Evolutionary conservation across 2,329 filamentous ascomycete genomes (phyloP).

Genomic region (Hypoxylon sp.): DNA sequence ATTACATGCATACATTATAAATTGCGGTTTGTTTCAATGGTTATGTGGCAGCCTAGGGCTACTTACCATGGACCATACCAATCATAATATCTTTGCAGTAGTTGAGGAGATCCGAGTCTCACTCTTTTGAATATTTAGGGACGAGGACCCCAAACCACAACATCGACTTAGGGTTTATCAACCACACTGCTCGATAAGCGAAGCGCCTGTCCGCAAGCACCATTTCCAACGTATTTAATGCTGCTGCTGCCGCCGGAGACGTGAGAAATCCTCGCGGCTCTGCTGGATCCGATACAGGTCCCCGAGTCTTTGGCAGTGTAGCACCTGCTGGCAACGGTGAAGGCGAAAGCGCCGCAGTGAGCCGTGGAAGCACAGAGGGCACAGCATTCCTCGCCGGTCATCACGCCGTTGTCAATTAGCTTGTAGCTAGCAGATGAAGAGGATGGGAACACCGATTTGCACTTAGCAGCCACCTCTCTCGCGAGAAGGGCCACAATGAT

Average conservation of each 20-base stretch:
- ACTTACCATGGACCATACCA: too few species aligned
- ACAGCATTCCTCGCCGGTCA: conserved; percentile 15
- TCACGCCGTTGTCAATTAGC: conserved; percentile 1
- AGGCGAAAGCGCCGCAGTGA: conserved; percentile 15
- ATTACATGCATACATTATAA: conserved; percentile 3
- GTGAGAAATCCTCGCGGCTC: conserved; percentile 5
- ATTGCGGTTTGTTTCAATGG: too few species aligned
- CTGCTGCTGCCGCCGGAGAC: not conserved
- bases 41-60: too few species aligned
- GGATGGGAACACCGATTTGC: conserved; percentile 18
- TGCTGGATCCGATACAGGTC: conserved; percentile 7
- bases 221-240: conserved; percentile 11
- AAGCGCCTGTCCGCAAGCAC: conserved; percentile 19
- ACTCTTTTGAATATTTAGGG: too few species aligned
- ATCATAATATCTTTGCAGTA: too few species aligned
- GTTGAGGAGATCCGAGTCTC: too few species aligned
- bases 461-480: conserved; percentile 21
- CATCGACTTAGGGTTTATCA: too few species aligned
- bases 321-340: conserved; percentile 2
- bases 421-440: not conserved
- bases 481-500: conserved; percentile 24
- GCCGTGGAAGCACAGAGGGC: conserved; percentile 2
- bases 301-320: conserved; percentile 8
- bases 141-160: too few species aligned
- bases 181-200: too few species aligned